A percentile compares a stretch with the other conserved stretches of the same genome.
These are phyloP conservation scores for Aureobasidium uvarum DNA, from an alignment of 2,329 filamentous ascomycete species.

Conservation along the genomic window DNA sequence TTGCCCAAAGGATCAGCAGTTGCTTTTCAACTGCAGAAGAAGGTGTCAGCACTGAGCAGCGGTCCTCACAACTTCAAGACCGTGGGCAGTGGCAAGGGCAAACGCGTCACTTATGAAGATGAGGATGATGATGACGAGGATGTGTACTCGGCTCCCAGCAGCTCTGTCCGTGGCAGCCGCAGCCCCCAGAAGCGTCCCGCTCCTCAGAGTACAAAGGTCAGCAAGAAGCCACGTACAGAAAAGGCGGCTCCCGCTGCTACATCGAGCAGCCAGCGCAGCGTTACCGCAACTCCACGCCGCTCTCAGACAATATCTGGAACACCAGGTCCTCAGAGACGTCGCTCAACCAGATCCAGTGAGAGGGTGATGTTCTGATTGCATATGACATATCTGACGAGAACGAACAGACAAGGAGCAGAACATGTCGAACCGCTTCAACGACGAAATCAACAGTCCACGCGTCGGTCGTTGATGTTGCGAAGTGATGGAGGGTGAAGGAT, in stretches of 20 bases:
- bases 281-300: neutral
- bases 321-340: constrained; percentile 10
- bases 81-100: neutral
- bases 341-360: constrained; percentile 11
- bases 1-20: neutral
- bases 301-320: neutral
- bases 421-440: constrained; percentile 21
- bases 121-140: neutral
- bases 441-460: constrained; percentile 5
- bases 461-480: neutral
- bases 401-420: constrained; percentile 14
- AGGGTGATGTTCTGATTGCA: neutral
- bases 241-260: neutral
- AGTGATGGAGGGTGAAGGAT: neutral
- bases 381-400: constrained; percentile 3
- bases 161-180: neutral
- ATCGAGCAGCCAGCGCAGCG: neutral
- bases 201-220: neutral
- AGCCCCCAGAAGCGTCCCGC: constrained; percentile 11
- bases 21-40: neutral
- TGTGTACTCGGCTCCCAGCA: neutral
- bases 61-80: constrained; percentile 24
- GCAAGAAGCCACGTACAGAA: constrained; percentile 4
- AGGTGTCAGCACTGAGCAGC: constrained; percentile 19
- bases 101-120: neutral